Base-by-base conservation (phyloP, 2,329 filamentous ascomycete species). In the Penicillium brasilianum region DNA sequence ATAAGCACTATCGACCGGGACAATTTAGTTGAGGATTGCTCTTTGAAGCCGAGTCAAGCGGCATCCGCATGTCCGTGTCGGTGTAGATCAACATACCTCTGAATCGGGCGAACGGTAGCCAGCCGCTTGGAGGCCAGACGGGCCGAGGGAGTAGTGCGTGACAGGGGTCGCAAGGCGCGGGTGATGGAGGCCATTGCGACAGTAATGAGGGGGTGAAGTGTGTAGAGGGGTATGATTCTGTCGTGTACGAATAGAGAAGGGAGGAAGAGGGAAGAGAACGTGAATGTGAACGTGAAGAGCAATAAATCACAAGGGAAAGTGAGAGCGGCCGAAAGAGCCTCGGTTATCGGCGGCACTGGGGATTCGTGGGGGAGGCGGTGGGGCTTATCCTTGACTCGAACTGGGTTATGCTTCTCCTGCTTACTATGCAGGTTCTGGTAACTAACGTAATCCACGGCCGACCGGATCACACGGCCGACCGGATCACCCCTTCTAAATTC, bases 121-220 rank as follows among this genome's bases (percentile, higher is more conserved):
- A 76, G 68, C 55, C 72, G 72, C 72, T 75, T 77, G 11, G 78
- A 68, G 53, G 75, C 70, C 58, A 80, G 71, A 46, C 80, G 75
- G 59, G 78, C 67, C 52, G 77, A 73, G 57, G 74, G 66, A 61
- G 71, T 66, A 65, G 74, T 76, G 68, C 77, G 77, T 66, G 76
- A 78, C 69, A 79, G 72, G 55, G 81, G 80, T 62, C 81, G 79
- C 69, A 83, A 69, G 18, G 75, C 74, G 67, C 80, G 81, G 59
- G 77, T 74, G 66, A 84, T 75, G 50, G 81, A 80, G 58, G 81
- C 80, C 83, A 85, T 85, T 54, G 53, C 72, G 65, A 61, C 39
- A 28, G 9, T 18, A 59, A 16, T 43, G 44, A 57, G 37, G 55
- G 55, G 55, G 44, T 50, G 8, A 20, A 20, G 18, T n/a, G 30